phyloP scores from a whole-genome alignment of 306 rosid species.

The Castanospermum australe region DNA sequence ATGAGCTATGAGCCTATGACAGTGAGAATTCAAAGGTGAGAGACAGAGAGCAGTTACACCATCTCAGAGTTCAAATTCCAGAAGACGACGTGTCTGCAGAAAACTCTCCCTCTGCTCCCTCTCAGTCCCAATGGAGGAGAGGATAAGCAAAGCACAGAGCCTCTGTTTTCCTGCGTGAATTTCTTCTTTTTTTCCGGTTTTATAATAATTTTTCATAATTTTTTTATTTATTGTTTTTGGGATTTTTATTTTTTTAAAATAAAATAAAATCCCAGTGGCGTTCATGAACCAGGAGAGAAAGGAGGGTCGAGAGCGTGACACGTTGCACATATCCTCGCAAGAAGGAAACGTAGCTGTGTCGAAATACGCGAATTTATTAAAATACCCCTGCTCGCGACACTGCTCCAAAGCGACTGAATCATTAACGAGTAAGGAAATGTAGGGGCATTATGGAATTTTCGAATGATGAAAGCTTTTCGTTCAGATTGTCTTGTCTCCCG shows the following conservation, averaged over 20 bases:
- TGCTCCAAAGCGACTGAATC: no score
- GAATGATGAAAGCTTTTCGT: background rate
- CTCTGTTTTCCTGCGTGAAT: background rate
- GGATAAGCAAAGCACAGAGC: conserved; percentile 49
- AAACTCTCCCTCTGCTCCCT: conserved; percentile 15
- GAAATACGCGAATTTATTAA: background rate
- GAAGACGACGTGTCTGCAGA: conserved; percentile 25
- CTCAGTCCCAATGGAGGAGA: conserved; percentile 21
- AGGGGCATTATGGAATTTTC: background rate
- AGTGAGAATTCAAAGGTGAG: background rate
- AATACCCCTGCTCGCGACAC: background rate
- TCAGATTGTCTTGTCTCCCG: background rate
- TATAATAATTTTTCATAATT: background rate
- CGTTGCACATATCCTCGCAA: conserved; percentile 51
- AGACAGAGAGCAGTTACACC: background rate
- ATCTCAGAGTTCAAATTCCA: conserved; percentile 1
- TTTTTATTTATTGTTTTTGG: background rate
- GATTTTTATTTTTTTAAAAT: background rate
- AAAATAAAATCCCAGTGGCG: conserved; percentile 38
- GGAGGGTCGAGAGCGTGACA: conserved; percentile 47
- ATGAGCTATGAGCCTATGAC: no score
- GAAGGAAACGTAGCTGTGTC: background rate
- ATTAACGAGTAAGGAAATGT: background rate
- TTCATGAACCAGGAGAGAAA: conserved; percentile 40
- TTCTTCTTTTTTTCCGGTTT: no score